These are phyloP conservation scores for Colletotrichum ledebouriae DNA, from an alignment of 2,329 filamentous ascomycete species.

Conservation along the genomic window DNA sequence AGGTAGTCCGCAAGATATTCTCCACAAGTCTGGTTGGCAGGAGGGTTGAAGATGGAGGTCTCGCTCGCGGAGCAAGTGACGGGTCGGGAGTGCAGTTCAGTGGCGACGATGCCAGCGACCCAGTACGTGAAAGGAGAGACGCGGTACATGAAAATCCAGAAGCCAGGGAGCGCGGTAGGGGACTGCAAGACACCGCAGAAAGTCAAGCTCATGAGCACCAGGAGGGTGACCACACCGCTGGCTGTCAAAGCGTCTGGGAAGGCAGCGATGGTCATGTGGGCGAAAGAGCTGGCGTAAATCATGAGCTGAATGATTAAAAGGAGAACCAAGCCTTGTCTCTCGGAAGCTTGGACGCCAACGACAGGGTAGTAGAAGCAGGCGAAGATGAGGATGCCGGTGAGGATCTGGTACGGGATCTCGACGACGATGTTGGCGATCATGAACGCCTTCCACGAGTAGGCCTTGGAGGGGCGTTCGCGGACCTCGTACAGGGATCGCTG, in stretches of 20 bases:
- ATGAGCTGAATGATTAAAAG: slow-evolving; percentile 76
- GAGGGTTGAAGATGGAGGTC: slow-evolving; percentile 74
- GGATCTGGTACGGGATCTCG: slow-evolving; percentile 78
- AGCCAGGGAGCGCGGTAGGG: slow-evolving; percentile 71
- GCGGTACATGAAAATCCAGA: slow-evolving; percentile 85
- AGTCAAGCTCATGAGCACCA: slow-evolving; percentile 70
- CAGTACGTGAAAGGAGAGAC: slow-evolving; percentile 77
- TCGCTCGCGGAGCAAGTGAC: slow-evolving; percentile 69
- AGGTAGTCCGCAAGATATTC: slow-evolving; percentile 74
- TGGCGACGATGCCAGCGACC: slow-evolving; percentile 76
- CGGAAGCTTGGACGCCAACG: slow-evolving; percentile 60
- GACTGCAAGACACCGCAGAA: slow-evolving; percentile 76
- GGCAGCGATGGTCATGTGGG: slow-evolving; percentile 79
- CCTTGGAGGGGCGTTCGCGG: slow-evolving; percentile 79
- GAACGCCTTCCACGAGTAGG: slow-evolving; percentile 82
- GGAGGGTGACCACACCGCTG: slow-evolving; percentile 70
- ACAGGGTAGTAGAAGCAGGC: slow-evolving; percentile 78
- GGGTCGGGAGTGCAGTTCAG: slow-evolving; percentile 69
- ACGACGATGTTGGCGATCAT: slow-evolving; percentile 79
- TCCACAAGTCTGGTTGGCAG: slow-evolving; percentile 71
- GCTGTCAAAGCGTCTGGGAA: slow-evolving; percentile 78
- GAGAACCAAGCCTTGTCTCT: slow-evolving; percentile 75
- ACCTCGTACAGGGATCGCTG: slow-evolving; percentile 83
- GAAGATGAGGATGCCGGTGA: slow-evolving; percentile 74
- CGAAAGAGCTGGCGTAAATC: slow-evolving; percentile 79